phyloP scores from a whole-genome alignment of 129 eudicot genomes.

The Helianthus annuus region DNA sequence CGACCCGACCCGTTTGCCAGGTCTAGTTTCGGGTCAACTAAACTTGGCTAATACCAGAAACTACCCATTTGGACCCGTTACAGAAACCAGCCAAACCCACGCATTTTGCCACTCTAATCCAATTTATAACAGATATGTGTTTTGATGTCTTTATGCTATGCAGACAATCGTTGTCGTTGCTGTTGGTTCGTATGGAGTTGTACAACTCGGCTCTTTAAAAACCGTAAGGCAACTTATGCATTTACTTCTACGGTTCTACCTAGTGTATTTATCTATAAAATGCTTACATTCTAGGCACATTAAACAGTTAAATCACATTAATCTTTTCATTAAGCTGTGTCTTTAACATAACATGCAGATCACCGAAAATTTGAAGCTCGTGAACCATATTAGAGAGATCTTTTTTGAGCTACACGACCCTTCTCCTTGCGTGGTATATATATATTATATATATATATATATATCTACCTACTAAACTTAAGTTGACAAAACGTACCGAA shows the following conservation, averaged over 20 bases:
- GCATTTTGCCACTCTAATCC: background rate
- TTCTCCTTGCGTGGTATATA: constrained; percentile 54
- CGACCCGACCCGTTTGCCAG: too few species aligned
- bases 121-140: constrained; percentile 4
- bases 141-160: constrained; percentile 25
- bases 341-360: constrained; percentile 41
- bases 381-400: constrained; percentile 49
- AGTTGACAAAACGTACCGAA: background rate
- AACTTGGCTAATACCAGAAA: background rate
- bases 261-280: background rate
- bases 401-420: constrained; percentile 53
- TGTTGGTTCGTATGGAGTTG: constrained; percentile 75
- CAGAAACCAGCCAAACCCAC: background rate
- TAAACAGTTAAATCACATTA: constrained; percentile 8
- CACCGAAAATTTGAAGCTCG: constrained; percentile 59
- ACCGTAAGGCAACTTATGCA: constrained; percentile 45
- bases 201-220: constrained; percentile 84
- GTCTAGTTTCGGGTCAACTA: background rate
- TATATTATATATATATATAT: too few species aligned
- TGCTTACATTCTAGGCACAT: background rate
- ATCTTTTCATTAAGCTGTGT: background rate
- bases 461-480: background rate
- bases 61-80: background rate
- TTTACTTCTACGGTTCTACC: background rate
- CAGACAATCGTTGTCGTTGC: constrained; percentile 80